phyloP scores from a whole-genome alignment of 495 filamentous ascomycete species.

The Penicillium atrosanguineum region DNA sequence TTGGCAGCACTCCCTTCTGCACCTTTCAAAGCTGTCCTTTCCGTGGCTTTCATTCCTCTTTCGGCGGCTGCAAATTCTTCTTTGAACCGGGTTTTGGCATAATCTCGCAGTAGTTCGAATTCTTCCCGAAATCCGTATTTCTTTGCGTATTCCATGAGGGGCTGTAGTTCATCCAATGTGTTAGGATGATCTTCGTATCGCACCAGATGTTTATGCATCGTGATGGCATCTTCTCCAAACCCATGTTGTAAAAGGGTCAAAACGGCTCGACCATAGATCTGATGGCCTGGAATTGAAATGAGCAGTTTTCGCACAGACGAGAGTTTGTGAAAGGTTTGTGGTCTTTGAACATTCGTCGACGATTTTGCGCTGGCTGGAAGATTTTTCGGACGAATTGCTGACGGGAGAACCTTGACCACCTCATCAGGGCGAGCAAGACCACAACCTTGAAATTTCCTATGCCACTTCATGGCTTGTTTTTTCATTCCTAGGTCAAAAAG shows the following conservation, averaged over 20 bases:
- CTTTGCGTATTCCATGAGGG: slow-evolving; percentile 40
- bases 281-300: slow-evolving; percentile 36
- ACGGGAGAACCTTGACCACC: slow-evolving; percentile 34
- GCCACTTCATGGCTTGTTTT: slow-evolving; percentile 46
- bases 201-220: slow-evolving; percentile 59
- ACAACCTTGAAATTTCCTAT: slow-evolving; percentile 35
- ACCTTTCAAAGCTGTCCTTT: background rate
- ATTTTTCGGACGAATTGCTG: slow-evolving; percentile 18
- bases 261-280: slow-evolving; percentile 61
- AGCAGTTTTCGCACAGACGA: slow-evolving; percentile 50
- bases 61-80: background rate
- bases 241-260: slow-evolving; percentile 51
- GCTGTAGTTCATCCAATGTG: slow-evolving; percentile 32
- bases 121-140: slow-evolving; percentile 27
- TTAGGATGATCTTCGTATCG: slow-evolving; percentile 49
- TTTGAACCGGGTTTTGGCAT: slow-evolving; percentile 15
- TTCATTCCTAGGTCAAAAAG: slow-evolving; percentile 37
- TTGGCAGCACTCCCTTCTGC: slow-evolving; percentile 10
- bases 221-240: slow-evolving; percentile 46
- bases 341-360: background rate
- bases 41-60: background rate
- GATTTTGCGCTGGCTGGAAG: slow-evolving; percentile 7
- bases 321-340: slow-evolving; percentile 19
- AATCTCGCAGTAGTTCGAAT: slow-evolving; percentile 23
- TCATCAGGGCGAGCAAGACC: slow-evolving; percentile 31